Conservation (phyloP, 306 rosid genomes). For the Astragalus glycyphyllos region DNA sequence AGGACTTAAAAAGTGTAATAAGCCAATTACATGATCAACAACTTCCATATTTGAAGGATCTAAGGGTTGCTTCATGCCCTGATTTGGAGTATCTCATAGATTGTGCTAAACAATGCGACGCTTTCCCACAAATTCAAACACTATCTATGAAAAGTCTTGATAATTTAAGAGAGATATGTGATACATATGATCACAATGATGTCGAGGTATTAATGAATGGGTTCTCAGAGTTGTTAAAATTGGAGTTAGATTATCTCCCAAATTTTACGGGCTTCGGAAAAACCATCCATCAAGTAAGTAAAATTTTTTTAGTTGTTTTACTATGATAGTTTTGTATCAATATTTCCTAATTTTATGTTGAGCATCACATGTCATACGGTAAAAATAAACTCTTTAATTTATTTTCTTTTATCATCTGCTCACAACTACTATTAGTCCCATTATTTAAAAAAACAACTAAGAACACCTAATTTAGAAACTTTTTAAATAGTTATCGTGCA, state of each 20-base stretch:
- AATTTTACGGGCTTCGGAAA: neutral
- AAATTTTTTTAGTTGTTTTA: neutral
- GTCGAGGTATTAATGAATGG: neutral
- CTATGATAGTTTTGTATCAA: too few species aligned
- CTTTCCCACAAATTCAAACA: constrained; percentile 21
- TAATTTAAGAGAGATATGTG: constrained; percentile 2
- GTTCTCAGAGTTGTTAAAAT: neutral
- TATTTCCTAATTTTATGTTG: too few species aligned
- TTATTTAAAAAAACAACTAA: too few species aligned
- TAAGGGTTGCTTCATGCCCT: neutral
- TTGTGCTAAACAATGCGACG: neutral
- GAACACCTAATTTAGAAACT: too few species aligned
- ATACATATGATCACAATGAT: neutral
- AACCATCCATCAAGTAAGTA: neutral
- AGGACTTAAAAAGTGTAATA: constrained; percentile 22
- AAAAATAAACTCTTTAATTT: too few species aligned
- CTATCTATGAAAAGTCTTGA: neutral
- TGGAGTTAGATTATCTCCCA: neutral
- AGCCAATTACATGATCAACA: neutral
- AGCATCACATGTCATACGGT: too few species aligned
- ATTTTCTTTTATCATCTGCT: too few species aligned
- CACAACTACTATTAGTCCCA: too few species aligned
- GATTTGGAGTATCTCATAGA: constrained; percentile 28
- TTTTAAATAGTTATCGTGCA: too few species aligned
- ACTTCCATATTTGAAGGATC: constrained; percentile 25